These are phyloP conservation scores for Aspergillus diversus DNA, from an alignment of 495 filamentous ascomycete genomes.

Conservation along the genomic window DNA sequence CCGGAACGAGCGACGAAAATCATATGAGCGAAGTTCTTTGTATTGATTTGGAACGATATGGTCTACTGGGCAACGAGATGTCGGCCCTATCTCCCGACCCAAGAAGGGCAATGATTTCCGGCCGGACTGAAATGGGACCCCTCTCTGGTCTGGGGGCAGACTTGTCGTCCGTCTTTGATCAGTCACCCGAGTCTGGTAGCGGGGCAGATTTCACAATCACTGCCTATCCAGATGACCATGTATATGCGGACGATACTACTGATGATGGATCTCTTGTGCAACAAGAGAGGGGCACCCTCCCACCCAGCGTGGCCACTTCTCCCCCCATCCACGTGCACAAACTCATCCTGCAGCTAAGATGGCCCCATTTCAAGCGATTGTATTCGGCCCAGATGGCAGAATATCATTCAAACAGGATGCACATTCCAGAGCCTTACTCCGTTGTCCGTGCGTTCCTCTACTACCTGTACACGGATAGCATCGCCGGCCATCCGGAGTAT, in stretches of 20 bases:
- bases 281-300: constrained; percentile 61
- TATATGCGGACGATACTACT: constrained; percentile 59
- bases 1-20: constrained; percentile 70
- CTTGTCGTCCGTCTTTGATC: constrained; percentile 82
- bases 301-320: constrained; percentile 67
- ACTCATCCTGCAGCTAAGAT: constrained; percentile 89
- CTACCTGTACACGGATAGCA: constrained; percentile 95
- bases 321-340: constrained; percentile 89
- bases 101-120: constrained; percentile 56
- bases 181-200: constrained; percentile 74
- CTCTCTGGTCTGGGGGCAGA: constrained; percentile 76
- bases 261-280: constrained; percentile 45
- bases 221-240: constrained; percentile 69
- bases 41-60: constrained; percentile 84
- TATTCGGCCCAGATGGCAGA: constrained; percentile 94
- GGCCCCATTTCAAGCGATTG: constrained; percentile 92
- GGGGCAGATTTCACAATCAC: constrained; percentile 87
- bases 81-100: constrained; percentile 61
- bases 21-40: constrained; percentile 92
- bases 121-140: constrained; percentile 47
- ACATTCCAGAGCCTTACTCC: constrained; percentile 93
- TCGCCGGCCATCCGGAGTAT: constrained; percentile 66
- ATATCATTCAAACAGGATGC: constrained; percentile 94
- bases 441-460: constrained; percentile 94
- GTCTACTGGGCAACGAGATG: constrained; percentile 80